Evolutionary conservation across 345 rosid species (phyloP).

Genomic region (Leavenworthia alabamica): DNA sequence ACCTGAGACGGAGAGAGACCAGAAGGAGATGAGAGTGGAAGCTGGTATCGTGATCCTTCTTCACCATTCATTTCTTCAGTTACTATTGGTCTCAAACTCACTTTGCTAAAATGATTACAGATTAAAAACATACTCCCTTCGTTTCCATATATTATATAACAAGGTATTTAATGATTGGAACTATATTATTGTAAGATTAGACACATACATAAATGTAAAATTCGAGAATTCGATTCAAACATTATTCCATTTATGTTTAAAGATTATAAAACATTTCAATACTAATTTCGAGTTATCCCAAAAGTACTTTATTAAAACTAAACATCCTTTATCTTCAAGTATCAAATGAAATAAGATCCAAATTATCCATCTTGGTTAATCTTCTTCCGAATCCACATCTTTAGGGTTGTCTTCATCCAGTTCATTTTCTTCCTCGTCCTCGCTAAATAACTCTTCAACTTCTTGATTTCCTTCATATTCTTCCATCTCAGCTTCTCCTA

Average conservation of each 20-base stretch:
- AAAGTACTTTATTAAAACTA: too few species aligned
- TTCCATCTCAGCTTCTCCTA: background rate
- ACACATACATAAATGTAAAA: too few species aligned
- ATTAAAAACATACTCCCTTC: too few species aligned
- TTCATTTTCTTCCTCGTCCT: background rate
- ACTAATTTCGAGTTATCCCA: too few species aligned
- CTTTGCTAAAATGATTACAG: too few species aligned
- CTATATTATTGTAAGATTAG: too few species aligned
- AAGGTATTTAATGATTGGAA: too few species aligned
- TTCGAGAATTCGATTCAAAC: too few species aligned
- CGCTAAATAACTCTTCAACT: background rate
- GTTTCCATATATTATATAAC: too few species aligned
- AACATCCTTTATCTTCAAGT: background rate
- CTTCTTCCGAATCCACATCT: conserved; percentile 1
- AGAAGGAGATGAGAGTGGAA: conserved; percentile 58
- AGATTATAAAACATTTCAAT: too few species aligned
- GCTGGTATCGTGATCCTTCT: conserved; percentile 40
- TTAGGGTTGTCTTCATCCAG: conserved; percentile 16
- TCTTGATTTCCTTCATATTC: background rate
- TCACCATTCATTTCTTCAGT: background rate
- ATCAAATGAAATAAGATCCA: background rate
- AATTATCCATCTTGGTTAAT: background rate
- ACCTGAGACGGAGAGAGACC: conserved; percentile 73
- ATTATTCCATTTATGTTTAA: too few species aligned
- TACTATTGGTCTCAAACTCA: too few species aligned